Percentiles rank a stretch among this genome's conserved stretches.
phyloP scores from a whole-genome alignment of 2,329 filamentous ascomycete genomes.

The Neurospora sp. region DNA sequence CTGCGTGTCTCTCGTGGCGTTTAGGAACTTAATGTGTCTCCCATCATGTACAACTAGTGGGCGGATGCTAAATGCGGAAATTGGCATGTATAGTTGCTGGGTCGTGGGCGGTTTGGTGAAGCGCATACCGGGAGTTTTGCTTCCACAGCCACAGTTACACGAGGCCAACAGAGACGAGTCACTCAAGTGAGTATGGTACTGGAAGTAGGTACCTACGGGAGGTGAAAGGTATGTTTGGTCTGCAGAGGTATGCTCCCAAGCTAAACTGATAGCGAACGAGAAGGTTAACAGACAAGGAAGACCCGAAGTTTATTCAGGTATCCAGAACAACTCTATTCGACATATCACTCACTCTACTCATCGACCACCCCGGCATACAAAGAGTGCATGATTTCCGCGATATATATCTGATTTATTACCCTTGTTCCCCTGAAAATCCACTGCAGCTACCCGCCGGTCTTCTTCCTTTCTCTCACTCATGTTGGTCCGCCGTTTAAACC shows the following conservation, averaged over 20 bases:
- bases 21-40: neutral
- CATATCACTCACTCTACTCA: neutral
- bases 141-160: neutral
- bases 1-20: neutral
- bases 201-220: neutral
- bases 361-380: neutral
- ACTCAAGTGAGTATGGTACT: neutral
- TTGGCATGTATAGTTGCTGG: neutral
- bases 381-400: neutral
- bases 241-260: neutral
- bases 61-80: neutral
- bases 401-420: neutral
- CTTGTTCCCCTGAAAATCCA: fast-evolving
- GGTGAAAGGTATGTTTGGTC: neutral
- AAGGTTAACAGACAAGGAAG: neutral
- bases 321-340: neutral
- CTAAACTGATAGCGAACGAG: neutral
- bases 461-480: neutral
- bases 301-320: neutral
- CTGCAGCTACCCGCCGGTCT: neutral
- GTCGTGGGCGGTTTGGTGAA: neutral
- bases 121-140: neutral
- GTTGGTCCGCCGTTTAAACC: neutral
- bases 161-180: neutral
- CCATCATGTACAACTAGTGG: neutral